Base-by-base conservation (phyloP, 1,139 yeast species). In the Debaryomyces sp. region DNA sequence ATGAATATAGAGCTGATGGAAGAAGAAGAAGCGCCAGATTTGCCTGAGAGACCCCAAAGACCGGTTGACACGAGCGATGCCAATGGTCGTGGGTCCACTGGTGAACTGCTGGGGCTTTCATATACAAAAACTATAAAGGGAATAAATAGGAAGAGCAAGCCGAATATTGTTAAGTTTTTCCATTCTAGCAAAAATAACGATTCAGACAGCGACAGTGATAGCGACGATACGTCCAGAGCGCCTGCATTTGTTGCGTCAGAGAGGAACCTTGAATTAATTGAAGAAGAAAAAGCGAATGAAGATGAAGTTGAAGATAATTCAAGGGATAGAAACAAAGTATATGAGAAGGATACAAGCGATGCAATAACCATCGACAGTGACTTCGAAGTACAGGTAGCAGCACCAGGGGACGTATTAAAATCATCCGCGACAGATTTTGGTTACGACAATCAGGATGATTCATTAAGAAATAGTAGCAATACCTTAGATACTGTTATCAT, bases 331-430 rank as follows among this genome's bases (percentile, higher is more conserved):
- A 9, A 24, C 23, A 12, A 23, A 17, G 10, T 42, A 22, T 22
- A 18, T 3, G 45, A 33, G 12, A 42, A 32, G 9, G 56, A 51
- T 21, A 37, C 44, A n/a, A 30, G 52, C 12, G 63, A 60, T 41
- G 65, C 51, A 1, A 48, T 66, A 2, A 66, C 72, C 5, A 65
- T 70, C n/a, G 72, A 68, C 47, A 66, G 71, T 51, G 73, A 67
- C 45, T 68, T 67, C 51, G 71, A 70, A 1, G 70, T 68, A 1
- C 67, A 71, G 0, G 65, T 67, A 0, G 56, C 47, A 18, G 41
- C 21, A n/a, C 6, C 40, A 27, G 41, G 40, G 18, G 39, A 34
- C 7, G 24, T 24, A 17, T 13, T 41, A 21, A 21, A 13, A 21
- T 22, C 10, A 10, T 24, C 43, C 13, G 26, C 37, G 22, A 51